Evolutionary conservation across 2,329 filamentous ascomycete species (phyloP).

Genomic region (Ophiostoma tasmaniense): DNA sequence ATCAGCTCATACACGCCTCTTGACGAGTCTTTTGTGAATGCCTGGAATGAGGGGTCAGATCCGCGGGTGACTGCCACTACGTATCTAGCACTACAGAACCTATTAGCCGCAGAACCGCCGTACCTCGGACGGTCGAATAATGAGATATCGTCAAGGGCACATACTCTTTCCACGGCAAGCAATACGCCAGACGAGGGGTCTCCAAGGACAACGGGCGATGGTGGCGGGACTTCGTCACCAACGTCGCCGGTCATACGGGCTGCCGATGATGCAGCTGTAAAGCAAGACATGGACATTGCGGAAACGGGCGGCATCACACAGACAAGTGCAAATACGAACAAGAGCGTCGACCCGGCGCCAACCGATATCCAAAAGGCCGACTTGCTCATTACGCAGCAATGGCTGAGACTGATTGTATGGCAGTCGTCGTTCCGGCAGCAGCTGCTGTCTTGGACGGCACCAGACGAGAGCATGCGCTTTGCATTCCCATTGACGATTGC

Average conservation of each 20-base stretch:
- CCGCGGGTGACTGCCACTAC: constrained; percentile 29
- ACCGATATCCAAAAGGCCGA: constrained; percentile 62
- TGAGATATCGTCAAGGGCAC: constrained; percentile 11
- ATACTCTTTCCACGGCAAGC: constrained; percentile 9
- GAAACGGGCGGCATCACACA: not conserved
- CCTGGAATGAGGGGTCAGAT: constrained; percentile 53
- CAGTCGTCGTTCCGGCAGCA: constrained; percentile 60
- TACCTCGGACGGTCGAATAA: constrained; percentile 24
- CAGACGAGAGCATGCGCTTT: constrained; percentile 53
- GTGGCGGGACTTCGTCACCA: constrained; percentile 1
- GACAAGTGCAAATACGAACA: not conserved
- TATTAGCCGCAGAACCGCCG: constrained; percentile 28
- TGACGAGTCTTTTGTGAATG: constrained; percentile 53
- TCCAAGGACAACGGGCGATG: constrained; percentile 19
- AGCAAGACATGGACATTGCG: constrained; percentile 2
- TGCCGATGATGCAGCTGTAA: not conserved
- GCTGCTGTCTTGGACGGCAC: constrained; percentile 50
- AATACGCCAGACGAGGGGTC: constrained; percentile 37
- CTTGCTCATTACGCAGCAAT: constrained; percentile 60
- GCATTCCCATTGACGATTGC: constrained; percentile 55
- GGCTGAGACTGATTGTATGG: constrained; percentile 65
- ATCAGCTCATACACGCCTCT: constrained; percentile 54
- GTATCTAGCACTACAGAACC: constrained; percentile 30
- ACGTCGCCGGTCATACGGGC: not conserved
- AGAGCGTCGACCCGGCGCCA: constrained; percentile 30